Evolutionary conservation across 257 asterid species (phyloP).

Genomic region (Nicotiana benthamiana): DNA sequence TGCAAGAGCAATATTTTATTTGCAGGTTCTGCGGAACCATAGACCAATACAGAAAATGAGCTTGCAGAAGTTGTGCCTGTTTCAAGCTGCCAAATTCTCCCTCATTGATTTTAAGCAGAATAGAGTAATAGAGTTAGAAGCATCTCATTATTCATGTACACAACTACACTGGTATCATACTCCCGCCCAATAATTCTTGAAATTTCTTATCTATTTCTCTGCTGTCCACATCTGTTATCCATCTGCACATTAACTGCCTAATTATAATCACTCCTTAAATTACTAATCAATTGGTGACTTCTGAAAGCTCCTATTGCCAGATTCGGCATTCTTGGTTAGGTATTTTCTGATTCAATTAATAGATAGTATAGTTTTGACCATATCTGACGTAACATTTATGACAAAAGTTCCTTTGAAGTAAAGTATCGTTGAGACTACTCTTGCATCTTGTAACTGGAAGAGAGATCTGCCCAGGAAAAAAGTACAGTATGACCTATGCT

Average conservation of each 20-base stretch:
- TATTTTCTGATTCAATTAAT: neutral
- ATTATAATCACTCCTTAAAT: neutral
- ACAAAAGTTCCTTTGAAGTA: neutral
- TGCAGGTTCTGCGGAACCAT: neutral
- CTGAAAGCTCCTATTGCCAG: neutral
- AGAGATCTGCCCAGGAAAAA: neutral
- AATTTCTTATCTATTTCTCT: neutral
- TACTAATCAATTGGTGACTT: constrained; percentile 5
- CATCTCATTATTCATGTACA: constrained; percentile 6
- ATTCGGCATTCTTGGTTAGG: neutral
- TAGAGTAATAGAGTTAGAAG: neutral
- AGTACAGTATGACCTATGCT: neutral
- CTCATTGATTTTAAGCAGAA: neutral
- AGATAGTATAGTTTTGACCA: neutral
- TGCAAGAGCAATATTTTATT: neutral
- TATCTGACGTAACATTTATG: neutral
- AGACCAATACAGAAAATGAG: neutral
- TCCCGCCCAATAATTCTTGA: neutral
- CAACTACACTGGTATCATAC: neutral
- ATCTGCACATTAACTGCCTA: neutral
- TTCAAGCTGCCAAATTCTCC: neutral
- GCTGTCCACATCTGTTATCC: neutral
- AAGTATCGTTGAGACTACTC: neutral
- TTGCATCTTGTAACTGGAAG: neutral
- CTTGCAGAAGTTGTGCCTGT: neutral